Evolutionary conservation across 805 yeast species (phyloP).

Genomic region (Candida jianshihensis): DNA sequence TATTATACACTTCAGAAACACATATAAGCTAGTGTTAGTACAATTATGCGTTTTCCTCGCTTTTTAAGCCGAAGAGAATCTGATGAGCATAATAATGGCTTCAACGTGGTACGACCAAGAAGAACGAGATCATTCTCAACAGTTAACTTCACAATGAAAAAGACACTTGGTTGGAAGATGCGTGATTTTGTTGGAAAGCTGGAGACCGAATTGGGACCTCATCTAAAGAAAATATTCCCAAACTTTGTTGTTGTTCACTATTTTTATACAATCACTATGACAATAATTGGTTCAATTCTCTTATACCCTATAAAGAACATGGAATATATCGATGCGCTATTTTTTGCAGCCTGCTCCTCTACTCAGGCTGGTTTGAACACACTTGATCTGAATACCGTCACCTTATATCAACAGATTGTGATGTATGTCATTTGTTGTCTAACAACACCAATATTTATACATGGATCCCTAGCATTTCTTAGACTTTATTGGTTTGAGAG

Average conservation of each 20-base stretch:
- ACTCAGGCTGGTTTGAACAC: constrained; percentile 94
- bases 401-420: constrained; percentile 73
- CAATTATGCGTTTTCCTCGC: no score
- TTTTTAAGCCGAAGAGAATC: not conserved
- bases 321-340: constrained; percentile 71
- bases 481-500: constrained; percentile 88
- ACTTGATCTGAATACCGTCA: constrained; percentile 54
- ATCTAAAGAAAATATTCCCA: constrained; percentile 33
- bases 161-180: constrained; percentile 32
- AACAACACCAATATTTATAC: constrained; percentile 85
- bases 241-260: constrained; percentile 59
- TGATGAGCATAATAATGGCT: not conserved
- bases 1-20: no score
- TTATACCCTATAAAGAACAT: constrained; percentile 67
- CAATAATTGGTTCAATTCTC: constrained; percentile 64
- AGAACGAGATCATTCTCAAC: constrained; percentile 10
- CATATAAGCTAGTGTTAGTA: no score
- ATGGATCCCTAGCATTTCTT: constrained; percentile 66
- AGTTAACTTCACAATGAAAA: constrained; percentile 18
- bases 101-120: not conserved
- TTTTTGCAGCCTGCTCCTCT: constrained; percentile 66
- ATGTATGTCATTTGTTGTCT: constrained; percentile 56
- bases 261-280: constrained; percentile 54
- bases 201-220: constrained; percentile 27
- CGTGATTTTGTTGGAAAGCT: constrained; percentile 30